Evolutionary conservation across 2,329 filamentous ascomycete genomes (phyloP).

Genomic region (Myriosclerotinia duriaeana): DNA sequence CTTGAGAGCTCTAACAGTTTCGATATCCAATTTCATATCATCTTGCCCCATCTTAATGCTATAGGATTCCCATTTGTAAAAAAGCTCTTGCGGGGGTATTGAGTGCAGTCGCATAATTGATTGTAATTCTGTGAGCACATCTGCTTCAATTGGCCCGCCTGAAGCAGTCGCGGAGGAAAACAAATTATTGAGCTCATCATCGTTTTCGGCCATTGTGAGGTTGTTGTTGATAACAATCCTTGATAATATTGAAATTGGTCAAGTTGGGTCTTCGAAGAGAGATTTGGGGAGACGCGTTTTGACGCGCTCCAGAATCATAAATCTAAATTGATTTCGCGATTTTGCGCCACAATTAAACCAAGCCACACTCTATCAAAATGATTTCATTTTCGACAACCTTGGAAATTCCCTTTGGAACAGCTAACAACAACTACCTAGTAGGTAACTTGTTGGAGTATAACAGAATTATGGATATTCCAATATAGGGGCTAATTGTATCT

Average conservation of each 20-base stretch:
- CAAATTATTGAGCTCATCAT: conserved; percentile 35
- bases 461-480: too few relatives aligned
- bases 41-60: conserved; percentile 90
- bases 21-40: conserved; percentile 68
- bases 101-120: conserved; percentile 84
- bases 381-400: too few relatives aligned
- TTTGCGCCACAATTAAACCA: conserved; percentile 15
- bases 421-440: too few relatives aligned
- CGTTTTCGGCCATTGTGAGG: conserved; percentile 30
- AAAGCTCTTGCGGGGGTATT: conserved; percentile 80
- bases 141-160: conserved; percentile 57
- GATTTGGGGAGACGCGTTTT: conserved; percentile 23
- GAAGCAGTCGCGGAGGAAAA: conserved; percentile 33
- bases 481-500: background rate
- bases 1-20: conserved; percentile 75
- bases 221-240: background rate
- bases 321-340: conserved; percentile 23
- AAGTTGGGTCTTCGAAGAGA: background rate
- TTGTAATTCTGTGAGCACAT: conserved; percentile 77
- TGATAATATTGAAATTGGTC: background rate
- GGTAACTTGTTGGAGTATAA: too few relatives aligned
- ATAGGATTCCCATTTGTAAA: conserved; percentile 99
- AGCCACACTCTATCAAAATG: conserved; percentile 11
- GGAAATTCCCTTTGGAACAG: too few relatives aligned
- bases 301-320: conserved; percentile 15